A percentile compares a stretch with the other conserved stretches of the same genome.
Evolutionary conservation across 1,284 basidiomycete genomes (phyloP).

Genomic region (Ceraceosorus guamensis): DNA sequence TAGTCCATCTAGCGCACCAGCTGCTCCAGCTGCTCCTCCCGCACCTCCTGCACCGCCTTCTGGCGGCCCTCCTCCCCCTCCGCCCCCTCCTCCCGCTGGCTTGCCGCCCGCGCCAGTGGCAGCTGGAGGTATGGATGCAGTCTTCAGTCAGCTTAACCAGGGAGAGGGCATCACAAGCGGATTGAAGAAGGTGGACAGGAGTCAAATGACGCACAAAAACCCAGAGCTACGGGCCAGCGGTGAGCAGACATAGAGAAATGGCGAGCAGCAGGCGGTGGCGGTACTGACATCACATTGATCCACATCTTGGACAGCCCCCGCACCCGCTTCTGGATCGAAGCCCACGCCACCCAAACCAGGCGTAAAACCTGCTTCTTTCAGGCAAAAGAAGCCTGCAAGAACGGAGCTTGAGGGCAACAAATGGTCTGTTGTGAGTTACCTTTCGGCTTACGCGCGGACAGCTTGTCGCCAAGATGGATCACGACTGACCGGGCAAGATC

Average conservation of each 20-base stretch:
- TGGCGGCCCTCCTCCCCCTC: constrained; percentile 56
- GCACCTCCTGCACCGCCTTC: constrained; percentile 57
- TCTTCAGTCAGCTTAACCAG: constrained; percentile 87
- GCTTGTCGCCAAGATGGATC: too few species aligned
- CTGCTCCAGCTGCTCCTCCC: constrained; percentile 29
- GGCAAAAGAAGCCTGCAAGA: constrained; percentile 79
- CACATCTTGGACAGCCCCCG: not conserved
- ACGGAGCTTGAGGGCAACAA: constrained; percentile 84
- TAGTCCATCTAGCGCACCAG: constrained; percentile 39
- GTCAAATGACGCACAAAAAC: constrained; percentile 99
- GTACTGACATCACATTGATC: too few species aligned
- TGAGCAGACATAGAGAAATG: constrained; percentile 20
- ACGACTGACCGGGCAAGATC: too few species aligned
- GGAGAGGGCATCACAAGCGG: constrained; percentile 84
- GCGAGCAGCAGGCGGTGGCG: too few species aligned
- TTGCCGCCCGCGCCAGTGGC: constrained; percentile 51
- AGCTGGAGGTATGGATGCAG: constrained; percentile 63
- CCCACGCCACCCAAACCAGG: constrained; percentile 28
- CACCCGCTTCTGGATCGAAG: constrained; percentile 10
- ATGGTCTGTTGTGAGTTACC: constrained; percentile 72
- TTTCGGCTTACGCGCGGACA: not conserved
- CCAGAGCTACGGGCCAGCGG: constrained; percentile 68
- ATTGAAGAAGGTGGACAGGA: constrained; percentile 86
- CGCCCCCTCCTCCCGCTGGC: constrained; percentile 51
- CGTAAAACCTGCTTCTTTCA: constrained; percentile 28